Evolutionary conservation across 371 early-diverging fungal species (phyloP).

Genomic region (Mucor piriformis): DNA sequence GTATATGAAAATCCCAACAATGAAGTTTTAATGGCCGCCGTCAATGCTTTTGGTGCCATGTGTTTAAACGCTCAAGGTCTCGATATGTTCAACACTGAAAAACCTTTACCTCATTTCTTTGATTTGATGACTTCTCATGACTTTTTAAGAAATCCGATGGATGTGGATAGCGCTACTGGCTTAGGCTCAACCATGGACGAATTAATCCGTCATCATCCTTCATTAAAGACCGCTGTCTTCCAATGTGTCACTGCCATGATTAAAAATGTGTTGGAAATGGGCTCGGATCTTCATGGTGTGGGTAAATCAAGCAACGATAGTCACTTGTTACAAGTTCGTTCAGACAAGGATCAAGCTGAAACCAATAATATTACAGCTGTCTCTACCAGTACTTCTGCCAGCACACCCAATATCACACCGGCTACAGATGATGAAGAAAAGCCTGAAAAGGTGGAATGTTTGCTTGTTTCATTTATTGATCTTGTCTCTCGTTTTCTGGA

Average conservation of each 20-base stretch:
- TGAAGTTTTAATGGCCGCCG: conserved; percentile 80
- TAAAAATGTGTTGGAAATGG: conserved; percentile 53
- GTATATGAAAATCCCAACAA: conserved; percentile 70
- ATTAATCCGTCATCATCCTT: conserved; percentile 94
- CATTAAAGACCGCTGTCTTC: conserved; percentile 72
- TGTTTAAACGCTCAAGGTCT: conserved; percentile 89
- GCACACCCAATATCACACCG: neutral
- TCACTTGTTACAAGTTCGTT: conserved; percentile 34
- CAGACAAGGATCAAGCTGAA: neutral
- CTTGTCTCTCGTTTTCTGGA: conserved; percentile 74
- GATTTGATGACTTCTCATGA: conserved; percentile 76
- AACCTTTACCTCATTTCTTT: conserved; percentile 77
- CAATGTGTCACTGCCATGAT: conserved; percentile 72
- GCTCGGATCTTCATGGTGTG: conserved; percentile 29
- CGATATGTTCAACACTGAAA: conserved; percentile 75
- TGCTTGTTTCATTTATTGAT: conserved; percentile 43
- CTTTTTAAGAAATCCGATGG: conserved; percentile 76
- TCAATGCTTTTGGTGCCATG: conserved; percentile 94
- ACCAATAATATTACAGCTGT: neutral
- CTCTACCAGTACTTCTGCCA: neutral
- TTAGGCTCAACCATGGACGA: conserved; percentile 93
- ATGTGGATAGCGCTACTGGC: conserved; percentile 78
- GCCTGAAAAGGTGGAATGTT: conserved; percentile 57
- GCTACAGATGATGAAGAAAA: conserved; percentile 26
- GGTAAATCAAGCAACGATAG: conserved; percentile 52